Conservation (phyloP, 768 basidiomycete genomes). For the Leccinellum luteum region DNA sequence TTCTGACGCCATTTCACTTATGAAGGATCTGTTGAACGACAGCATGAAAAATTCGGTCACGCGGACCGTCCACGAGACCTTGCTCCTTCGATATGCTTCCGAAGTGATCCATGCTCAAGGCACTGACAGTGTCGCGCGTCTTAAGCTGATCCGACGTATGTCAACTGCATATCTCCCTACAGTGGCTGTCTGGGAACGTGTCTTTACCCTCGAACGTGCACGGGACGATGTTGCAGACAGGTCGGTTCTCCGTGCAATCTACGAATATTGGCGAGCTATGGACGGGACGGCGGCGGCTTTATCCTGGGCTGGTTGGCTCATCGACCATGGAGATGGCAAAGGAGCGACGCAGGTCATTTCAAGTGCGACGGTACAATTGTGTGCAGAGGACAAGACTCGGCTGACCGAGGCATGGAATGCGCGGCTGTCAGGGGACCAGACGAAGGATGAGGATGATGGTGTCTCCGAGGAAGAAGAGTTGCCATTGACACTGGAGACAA, state of each 20-base stretch:
- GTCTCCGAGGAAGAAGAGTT: slow-evolving; percentile 14
- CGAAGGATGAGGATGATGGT: slow-evolving; percentile 10
- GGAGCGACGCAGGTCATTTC: slow-evolving; percentile 40
- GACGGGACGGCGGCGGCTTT: slow-evolving; percentile 39
- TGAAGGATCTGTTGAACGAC: slow-evolving; percentile 43
- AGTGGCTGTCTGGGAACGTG: slow-evolving; percentile 41
- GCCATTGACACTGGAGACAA: slow-evolving; percentile 13
- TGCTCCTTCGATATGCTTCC: slow-evolving; percentile 46
- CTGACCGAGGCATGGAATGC: slow-evolving; percentile 38
- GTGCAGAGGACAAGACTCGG: slow-evolving; percentile 27
- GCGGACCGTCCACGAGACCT: slow-evolving; percentile 42
- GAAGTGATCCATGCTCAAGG: slow-evolving; percentile 25
- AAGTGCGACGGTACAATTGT: slow-evolving; percentile 29
- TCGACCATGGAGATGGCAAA: slow-evolving; percentile 38
- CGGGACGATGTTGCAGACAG: slow-evolving; percentile 18
- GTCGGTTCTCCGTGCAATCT: slow-evolving; percentile 27
- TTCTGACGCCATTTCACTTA: background rate
- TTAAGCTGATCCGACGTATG: slow-evolving; percentile 39
- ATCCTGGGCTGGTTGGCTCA: slow-evolving; percentile 49
- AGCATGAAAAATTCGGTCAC: slow-evolving; percentile 44
- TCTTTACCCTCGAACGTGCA: slow-evolving; percentile 36
- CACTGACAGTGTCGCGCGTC: slow-evolving; percentile 16
- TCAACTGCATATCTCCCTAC: slow-evolving; percentile 41
- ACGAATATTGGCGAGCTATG: slow-evolving; percentile 42
- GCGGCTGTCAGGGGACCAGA: slow-evolving; percentile 12